phyloP scores from a whole-genome alignment of 1,139 yeast species.

The Schwanniomyces etchellsii region DNA sequence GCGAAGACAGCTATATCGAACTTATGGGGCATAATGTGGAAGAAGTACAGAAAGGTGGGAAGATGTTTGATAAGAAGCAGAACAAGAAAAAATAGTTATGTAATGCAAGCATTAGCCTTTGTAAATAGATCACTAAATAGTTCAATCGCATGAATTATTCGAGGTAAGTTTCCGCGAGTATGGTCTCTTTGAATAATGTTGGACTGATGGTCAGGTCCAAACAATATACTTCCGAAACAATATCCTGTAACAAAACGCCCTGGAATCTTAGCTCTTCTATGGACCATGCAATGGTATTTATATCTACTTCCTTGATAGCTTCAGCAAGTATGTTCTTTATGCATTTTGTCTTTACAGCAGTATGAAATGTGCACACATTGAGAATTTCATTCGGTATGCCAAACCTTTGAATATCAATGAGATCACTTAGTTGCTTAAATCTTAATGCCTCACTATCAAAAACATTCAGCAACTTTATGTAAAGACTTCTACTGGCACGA shows the following conservation, averaged over 20 bases:
- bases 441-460: background rate
- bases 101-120: no score
- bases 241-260: constrained; percentile 25
- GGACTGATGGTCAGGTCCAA: background rate
- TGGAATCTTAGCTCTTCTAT: constrained; percentile 24
- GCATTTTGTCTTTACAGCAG: constrained; percentile 2
- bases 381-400: constrained; percentile 10
- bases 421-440: background rate
- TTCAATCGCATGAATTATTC: constrained; percentile 1
- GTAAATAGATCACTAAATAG: no score
- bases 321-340: constrained; percentile 15
- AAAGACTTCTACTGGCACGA: constrained; percentile 9
- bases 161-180: no score
- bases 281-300: constrained; percentile 23
- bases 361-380: background rate
- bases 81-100: constrained; percentile 22
- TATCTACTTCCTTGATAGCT: constrained; percentile 21
- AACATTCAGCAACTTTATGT: constrained; percentile 1
- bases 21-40: constrained; percentile 59
- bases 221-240: constrained; percentile 3
- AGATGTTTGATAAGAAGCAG: constrained; percentile 48
- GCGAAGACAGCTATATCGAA: constrained; percentile 55
- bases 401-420: constrained; percentile 7
- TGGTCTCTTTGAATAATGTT: no score
- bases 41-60: constrained; percentile 61